phyloP scores from a whole-genome alignment of 371 early-diverging fungal species.

The Apophysomyces elegans region DNA sequence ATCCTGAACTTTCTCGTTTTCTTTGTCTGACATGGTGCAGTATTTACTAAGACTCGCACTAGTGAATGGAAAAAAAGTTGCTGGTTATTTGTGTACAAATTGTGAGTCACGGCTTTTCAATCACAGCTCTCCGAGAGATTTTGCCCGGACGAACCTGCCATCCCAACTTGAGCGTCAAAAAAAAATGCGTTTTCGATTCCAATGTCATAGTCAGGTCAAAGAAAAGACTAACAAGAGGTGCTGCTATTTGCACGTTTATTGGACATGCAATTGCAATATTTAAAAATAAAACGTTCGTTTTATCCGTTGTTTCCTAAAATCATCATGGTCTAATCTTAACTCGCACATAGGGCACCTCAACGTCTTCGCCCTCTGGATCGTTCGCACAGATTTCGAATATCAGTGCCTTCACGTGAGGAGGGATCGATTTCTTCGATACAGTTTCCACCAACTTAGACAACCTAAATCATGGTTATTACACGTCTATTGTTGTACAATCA shows the following conservation, averaged over 20 bases:
- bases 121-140: neutral
- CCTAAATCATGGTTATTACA: constrained; percentile 29
- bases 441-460: constrained; percentile 80
- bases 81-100: constrained; percentile 7
- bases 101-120: constrained; percentile 6
- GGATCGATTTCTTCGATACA: constrained; percentile 90
- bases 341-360: constrained; percentile 68
- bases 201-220: too few species aligned
- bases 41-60: too few species aligned
- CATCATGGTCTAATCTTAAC: constrained; percentile 44
- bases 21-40: constrained; percentile 48
- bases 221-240: too few species aligned
- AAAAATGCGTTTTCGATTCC: too few species aligned
- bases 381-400: constrained; percentile 90
- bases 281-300: too few species aligned
- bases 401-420: constrained; percentile 80
- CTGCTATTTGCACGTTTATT: too few species aligned
- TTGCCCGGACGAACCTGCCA: too few species aligned
- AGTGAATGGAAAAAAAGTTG: too few species aligned
- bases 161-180: too few species aligned
- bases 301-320: too few species aligned
- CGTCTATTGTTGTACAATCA: neutral
- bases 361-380: constrained; percentile 91
- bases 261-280: too few species aligned
- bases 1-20: constrained; percentile 49